Percentiles rank a stretch among this genome's conserved stretches.
Evolutionary conservation across 2,329 filamentous ascomycete species (phyloP).

Genomic region (Huntiella savannae): DNA sequence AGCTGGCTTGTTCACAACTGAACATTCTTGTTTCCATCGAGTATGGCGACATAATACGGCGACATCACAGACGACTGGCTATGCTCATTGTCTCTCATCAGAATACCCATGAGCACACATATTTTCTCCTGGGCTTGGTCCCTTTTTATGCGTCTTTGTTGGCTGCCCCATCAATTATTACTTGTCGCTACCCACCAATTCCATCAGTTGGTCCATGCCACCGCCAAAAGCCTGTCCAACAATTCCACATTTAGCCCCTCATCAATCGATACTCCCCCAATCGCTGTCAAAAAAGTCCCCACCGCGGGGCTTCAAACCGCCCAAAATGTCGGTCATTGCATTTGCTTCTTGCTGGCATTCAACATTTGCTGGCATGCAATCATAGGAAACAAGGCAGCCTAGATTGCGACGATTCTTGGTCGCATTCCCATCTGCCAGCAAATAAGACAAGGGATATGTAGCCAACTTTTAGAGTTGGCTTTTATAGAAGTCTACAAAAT

Average conservation of each 20-base stretch:
- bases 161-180: constrained; percentile 4
- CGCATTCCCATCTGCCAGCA: neutral
- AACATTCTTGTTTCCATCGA: too few species aligned
- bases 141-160: neutral
- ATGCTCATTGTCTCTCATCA: too few species aligned
- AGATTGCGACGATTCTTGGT: neutral
- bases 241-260: neutral
- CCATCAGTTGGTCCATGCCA: neutral
- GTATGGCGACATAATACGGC: too few species aligned
- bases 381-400: neutral
- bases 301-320: neutral
- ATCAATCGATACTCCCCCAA: neutral
- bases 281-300: too few species aligned
- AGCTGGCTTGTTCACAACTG: too few species aligned
- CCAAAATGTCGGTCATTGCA: neutral
- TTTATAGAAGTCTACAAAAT: neutral
- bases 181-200: neutral
- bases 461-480: too few species aligned
- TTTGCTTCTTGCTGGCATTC: neutral
- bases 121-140: neutral
- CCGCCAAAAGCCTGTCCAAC: neutral
- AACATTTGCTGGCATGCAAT: neutral
- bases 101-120: too few species aligned
- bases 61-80: too few species aligned
- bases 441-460: too few species aligned